Percentiles rank a stretch among this genome's conserved stretches.
Evolutionary conservation across 495 filamentous ascomycete species (phyloP).

Genomic region (Tuber indicum): DNA sequence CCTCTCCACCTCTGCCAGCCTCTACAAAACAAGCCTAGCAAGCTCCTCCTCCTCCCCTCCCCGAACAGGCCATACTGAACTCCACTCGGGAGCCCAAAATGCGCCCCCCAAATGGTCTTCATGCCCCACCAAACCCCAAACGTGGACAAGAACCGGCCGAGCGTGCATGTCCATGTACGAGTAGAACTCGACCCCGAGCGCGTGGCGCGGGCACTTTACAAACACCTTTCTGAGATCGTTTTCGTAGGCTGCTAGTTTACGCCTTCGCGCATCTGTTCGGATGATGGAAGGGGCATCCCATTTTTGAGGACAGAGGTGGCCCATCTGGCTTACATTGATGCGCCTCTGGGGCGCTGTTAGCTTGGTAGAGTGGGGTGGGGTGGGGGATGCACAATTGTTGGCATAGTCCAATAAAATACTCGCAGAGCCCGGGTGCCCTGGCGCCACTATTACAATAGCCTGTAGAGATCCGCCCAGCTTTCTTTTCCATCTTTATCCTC

Average conservation of each 20-base stretch:
- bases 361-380: background rate
- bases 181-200: constrained; percentile 24
- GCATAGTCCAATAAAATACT: constrained; percentile 27
- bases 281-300: constrained; percentile 16
- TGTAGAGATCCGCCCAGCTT: constrained; percentile 29
- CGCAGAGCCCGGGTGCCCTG: constrained; percentile 23
- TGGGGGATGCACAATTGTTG: constrained; percentile 26
- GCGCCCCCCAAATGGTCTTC: constrained; percentile 16
- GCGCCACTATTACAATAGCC: constrained; percentile 9
- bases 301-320: constrained; percentile 11
- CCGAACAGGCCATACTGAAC: constrained; percentile 31
- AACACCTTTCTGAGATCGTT: constrained; percentile 5
- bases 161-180: constrained; percentile 10
- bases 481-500: background rate
- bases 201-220: constrained; percentile 20
- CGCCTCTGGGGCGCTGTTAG: constrained; percentile 17
- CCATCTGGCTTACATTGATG: constrained; percentile 29
- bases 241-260: constrained; percentile 17
- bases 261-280: constrained; percentile 9
- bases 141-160: constrained; percentile 20
- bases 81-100: constrained; percentile 15
- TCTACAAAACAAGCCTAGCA: constrained; percentile 25
- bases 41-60: constrained; percentile 15
- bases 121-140: constrained; percentile 24
- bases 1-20: constrained; percentile 19